Percentiles rank a stretch among this genome's conserved stretches.
phyloP scores from a whole-genome alignment of 495 filamentous ascomycete genomes.

The Aspergillus asperescens region DNA sequence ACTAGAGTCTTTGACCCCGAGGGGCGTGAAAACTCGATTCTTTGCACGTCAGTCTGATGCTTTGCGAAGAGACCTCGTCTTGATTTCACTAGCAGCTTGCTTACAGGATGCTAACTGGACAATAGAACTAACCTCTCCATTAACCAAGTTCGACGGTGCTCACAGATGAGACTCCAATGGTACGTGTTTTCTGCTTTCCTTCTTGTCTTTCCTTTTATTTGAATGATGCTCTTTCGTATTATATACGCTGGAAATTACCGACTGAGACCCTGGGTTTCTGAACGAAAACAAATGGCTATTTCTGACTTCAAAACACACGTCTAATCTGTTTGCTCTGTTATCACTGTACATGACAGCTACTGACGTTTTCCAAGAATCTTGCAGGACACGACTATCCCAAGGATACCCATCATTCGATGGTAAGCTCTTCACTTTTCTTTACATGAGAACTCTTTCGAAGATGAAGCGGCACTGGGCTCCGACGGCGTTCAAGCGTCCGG shows the following conservation, averaged over 20 bases:
- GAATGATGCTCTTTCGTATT: constrained; percentile 73
- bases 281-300: constrained; percentile 85
- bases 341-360: constrained; percentile 11
- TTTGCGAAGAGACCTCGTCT: constrained; percentile 14
- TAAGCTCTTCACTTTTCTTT: constrained; percentile 27
- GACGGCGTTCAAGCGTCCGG: constrained; percentile 56
- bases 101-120: constrained; percentile 28
- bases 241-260: constrained; percentile 99
- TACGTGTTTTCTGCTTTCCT: constrained; percentile 20
- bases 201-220: constrained; percentile 9
- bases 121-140: constrained; percentile 17
- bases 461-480: constrained; percentile 99
- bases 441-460: constrained; percentile 45
- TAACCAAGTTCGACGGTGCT: background rate
- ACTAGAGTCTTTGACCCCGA: constrained; percentile 99
- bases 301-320: constrained; percentile 54
- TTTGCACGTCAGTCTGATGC: constrained; percentile 99
- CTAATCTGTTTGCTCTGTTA: constrained; percentile 1
- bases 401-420: constrained; percentile 12
- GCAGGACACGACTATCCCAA: background rate
- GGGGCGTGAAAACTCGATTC: constrained; percentile 86
- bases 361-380: constrained; percentile 28
- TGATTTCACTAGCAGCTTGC: background rate
- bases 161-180: constrained; percentile 8
- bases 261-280: constrained; percentile 75